These are phyloP conservation scores for Alternaria burnsii DNA, from an alignment of 2,329 filamentous ascomycete species.

Conservation along the genomic window DNA sequence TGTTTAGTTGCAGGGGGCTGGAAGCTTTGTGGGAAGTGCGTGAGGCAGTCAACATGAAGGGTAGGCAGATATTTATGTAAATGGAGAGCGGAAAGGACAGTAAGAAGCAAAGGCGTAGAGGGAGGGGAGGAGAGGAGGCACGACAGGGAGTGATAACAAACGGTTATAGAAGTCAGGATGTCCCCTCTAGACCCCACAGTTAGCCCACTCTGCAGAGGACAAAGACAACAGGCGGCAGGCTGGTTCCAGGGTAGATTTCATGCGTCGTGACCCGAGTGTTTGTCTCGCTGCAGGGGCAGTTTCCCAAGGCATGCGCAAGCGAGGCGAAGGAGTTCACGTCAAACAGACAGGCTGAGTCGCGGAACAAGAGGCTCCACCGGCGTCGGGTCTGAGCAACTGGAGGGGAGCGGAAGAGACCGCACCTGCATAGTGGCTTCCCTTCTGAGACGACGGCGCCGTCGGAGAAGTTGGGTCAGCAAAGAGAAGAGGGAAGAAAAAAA, in stretches of 20 bases:
- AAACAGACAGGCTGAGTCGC: constrained; percentile 27
- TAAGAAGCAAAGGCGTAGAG: constrained; percentile 16
- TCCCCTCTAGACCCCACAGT: constrained; percentile 12
- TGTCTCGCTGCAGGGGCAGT: constrained; percentile 22
- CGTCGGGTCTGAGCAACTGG: constrained; percentile 15
- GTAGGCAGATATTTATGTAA: constrained; percentile 13
- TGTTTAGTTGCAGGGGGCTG: constrained; percentile 36
- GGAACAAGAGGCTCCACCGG: constrained; percentile 6
- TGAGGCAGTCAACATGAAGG: constrained; percentile 29
- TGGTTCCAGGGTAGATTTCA: constrained; percentile 30
- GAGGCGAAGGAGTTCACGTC: constrained; percentile 30
- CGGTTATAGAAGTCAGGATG: constrained; percentile 16
- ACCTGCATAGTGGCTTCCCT: constrained; percentile 21
- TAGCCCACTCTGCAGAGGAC: constrained; percentile 6
- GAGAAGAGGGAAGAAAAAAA: no score
- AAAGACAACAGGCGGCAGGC: constrained; percentile 19
- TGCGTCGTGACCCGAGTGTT: constrained; percentile 24
- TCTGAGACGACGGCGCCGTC: constrained; percentile 31
- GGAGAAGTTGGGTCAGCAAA: not conserved
- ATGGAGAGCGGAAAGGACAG: constrained; percentile 12
- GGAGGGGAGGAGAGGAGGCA: constrained; percentile 8
- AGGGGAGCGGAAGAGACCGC: constrained; percentile 25
- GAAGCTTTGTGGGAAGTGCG: constrained; percentile 15
- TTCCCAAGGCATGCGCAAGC: constrained; percentile 28
- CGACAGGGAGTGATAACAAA: constrained; percentile 13